Evolutionary conservation across 176 grass and related monocot genomes (phyloP), one percentile per base, ranked within the genome.

Genomic region (Musa schizocarpa): DNA sequence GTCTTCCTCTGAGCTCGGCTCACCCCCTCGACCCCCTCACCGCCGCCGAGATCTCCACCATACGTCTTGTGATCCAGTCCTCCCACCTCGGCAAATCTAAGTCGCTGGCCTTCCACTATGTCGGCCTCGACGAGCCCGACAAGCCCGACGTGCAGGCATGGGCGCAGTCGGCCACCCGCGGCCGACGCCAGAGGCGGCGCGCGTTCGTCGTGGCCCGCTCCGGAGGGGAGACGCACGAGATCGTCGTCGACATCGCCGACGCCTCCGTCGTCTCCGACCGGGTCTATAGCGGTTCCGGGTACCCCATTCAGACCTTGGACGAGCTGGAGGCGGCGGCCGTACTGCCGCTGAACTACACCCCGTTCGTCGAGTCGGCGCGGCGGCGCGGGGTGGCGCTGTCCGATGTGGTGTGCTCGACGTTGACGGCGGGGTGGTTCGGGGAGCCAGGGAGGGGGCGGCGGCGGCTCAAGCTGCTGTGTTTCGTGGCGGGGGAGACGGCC

Each of bases 81-180:
- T 88, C 83, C 34, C 72, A 63, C 23, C 64, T 82, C 75, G 76
- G 76, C 57, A 51, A 81, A 1, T 43, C 54, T 8, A 23, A 19
- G 26, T 52, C 76, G 3, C 72, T 88, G n/a, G 65, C 79, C 81
- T 86, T 95, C 83, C 88, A 96, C 78, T 96, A 89, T 67, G 85
- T 96, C 50, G 89, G 92, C 78, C 87, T 96, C 65, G 87, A 96
- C 80, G 92, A 96, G 75, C 89, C 89, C 3, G 89, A 92, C 68
- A 96, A 96, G 77, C 1, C 50, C 0, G 78, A 88, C 54, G 78
- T 91, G 50, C 64, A 88, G 11, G 76, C 86, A 1, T 50, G 65
- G 34, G 22, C 51, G 1, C 73, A 27, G 1, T 52, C 13, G 34
- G 16, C 0, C 19, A 1, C 21, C 27, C 67, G 13, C 9, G 20